These are phyloP conservation scores for Wilhelminamyces savonicus DNA, from an alignment of 805 yeast species.

Conservation along the genomic window DNA sequence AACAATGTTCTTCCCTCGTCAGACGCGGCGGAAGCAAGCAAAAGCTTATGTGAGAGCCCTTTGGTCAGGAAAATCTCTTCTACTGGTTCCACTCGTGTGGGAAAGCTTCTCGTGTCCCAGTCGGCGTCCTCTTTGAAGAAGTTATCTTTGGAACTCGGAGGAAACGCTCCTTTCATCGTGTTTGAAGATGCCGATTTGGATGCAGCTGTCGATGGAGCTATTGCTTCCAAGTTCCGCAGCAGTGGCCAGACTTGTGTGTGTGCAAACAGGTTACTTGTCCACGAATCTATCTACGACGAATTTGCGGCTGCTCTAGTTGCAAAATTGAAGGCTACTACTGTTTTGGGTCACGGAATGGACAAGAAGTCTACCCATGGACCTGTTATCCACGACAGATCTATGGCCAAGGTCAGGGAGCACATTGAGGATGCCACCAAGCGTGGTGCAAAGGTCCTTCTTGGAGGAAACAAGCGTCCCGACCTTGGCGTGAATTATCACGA, in stretches of 20 bases:
- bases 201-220: constrained; percentile 11
- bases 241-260: constrained; percentile 16
- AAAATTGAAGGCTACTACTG: constrained; percentile 7
- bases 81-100: constrained; percentile 15
- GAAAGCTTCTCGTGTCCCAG: constrained; percentile 13
- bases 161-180: constrained; percentile 15
- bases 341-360: constrained; percentile 54
- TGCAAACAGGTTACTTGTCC: constrained; percentile 14
- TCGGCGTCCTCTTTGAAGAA: constrained; percentile 11
- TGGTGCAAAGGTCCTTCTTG: constrained; percentile 46
- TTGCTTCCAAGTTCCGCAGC: constrained; percentile 12
- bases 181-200: constrained; percentile 13
- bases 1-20: constrained; percentile 41
- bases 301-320: constrained; percentile 7
- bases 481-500: constrained; percentile 47
- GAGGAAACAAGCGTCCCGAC: constrained; percentile 48
- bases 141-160: constrained; percentile 14
- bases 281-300: constrained; percentile 10
- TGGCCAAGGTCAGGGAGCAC: constrained; percentile 51
- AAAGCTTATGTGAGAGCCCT: constrained; percentile 1
- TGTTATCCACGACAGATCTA: constrained; percentile 44
- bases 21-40: too few species aligned
- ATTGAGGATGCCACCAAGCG: constrained; percentile 46
- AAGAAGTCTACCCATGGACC: constrained; percentile 49
- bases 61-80: constrained; percentile 11